A percentile compares a stretch with the other conserved stretches of the same genome.
These are phyloP conservation scores for Boletus insuetus DNA, from an alignment of 768 basidiomycete genomes.

Conservation along the genomic window DNA sequence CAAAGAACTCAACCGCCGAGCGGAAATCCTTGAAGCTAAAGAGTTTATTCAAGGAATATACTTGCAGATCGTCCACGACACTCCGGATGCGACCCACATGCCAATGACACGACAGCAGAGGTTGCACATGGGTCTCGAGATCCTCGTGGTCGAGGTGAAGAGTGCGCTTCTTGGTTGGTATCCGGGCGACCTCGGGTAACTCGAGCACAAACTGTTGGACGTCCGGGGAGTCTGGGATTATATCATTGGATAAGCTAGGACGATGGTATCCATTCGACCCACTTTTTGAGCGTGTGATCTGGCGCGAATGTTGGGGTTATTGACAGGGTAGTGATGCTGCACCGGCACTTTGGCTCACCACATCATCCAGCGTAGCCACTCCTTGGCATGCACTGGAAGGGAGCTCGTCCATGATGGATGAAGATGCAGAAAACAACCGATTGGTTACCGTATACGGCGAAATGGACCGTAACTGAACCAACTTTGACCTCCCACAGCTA, in stretches of 20 bases:
- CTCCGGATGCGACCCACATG: conserved; percentile 16
- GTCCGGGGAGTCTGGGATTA: conserved; percentile 13
- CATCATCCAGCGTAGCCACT: conserved; percentile 15
- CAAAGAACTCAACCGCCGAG: conserved; percentile 28
- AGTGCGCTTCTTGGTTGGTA: conserved; percentile 33
- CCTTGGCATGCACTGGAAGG: neutral
- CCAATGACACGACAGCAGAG: conserved; percentile 36
- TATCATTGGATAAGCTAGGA: neutral
- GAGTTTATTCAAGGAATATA: conserved; percentile 27
- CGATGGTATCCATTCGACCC: neutral
- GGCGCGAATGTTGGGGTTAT: neutral
- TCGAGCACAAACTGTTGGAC: conserved; percentile 8
- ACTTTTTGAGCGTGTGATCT: conserved; percentile 26
- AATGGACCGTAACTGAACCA: neutral
- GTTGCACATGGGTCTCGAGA: conserved; percentile 33
- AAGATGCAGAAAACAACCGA: conserved; percentile 1
- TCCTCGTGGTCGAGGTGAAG: conserved; percentile 35
- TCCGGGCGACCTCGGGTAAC: conserved; percentile 25
- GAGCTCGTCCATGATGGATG: conserved; percentile 2
- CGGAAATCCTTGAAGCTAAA: conserved; percentile 26
- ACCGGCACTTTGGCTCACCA: conserved; percentile 13
- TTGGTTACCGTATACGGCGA: neutral
- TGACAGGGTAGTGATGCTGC: neutral
- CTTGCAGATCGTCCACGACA: conserved; percentile 8
- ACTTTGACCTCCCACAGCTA: neutral